phyloP scores from a whole-genome alignment of 192 early-diverging fungal genomes.

The Phlyctochytrium bullatum region DNA sequence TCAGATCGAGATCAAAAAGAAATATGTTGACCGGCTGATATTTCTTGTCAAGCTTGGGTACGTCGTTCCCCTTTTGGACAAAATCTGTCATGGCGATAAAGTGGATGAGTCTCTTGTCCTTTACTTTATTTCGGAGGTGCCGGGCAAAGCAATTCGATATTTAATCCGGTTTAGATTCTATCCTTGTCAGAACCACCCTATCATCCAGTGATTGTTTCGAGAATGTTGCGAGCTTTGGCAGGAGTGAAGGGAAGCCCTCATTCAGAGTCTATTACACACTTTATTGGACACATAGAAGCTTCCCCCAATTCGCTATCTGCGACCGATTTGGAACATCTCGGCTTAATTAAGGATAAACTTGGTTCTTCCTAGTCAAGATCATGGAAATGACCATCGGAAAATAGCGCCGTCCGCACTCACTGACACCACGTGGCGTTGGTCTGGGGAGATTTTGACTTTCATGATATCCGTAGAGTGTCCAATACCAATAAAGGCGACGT shows the following conservation, averaged over 20 bases:
- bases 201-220: background rate
- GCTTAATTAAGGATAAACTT: background rate
- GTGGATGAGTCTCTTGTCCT: conserved; percentile 20
- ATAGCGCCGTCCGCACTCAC: conserved; percentile 56
- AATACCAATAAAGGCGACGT: conserved; percentile 48
- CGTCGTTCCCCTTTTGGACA: conserved; percentile 1
- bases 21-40: conserved; percentile 17
- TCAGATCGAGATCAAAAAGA: conserved; percentile 21
- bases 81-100: background rate
- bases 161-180: background rate
- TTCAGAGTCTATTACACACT: background rate
- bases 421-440: conserved; percentile 45
- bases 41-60: conserved; percentile 23
- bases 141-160: background rate
- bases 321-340: background rate
- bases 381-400: conserved; percentile 47
- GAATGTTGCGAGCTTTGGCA: background rate
- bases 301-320: background rate
- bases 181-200: background rate
- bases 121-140: conserved; percentile 16
- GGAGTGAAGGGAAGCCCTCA: background rate
- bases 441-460: conserved; percentile 56
- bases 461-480: conserved; percentile 62
- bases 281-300: background rate
- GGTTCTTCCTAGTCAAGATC: background rate